Percentiles rank a stretch among this genome's conserved stretches.
phyloP scores from a whole-genome alignment of 2,329 filamentous ascomycete genomes.

The Pseudocercospora pini-densiflorae region DNA sequence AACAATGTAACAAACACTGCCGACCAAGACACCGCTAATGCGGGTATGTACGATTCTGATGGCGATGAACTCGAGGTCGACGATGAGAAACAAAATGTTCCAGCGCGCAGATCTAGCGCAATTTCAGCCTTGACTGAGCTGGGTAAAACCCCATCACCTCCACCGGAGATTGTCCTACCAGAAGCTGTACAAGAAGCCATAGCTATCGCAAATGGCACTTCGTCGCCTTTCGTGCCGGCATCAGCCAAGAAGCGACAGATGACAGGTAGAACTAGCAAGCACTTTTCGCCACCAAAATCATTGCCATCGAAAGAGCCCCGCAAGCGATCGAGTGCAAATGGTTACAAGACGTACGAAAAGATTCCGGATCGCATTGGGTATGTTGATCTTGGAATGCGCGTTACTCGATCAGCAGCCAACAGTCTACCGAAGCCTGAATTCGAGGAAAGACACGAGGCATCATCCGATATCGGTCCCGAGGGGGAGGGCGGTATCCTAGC shows the following conservation, averaged over 20 bases:
- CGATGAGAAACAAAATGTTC: neutral
- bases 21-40: neutral
- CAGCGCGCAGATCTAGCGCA: neutral
- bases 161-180: neutral
- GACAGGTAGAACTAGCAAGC: slow-evolving; percentile 40
- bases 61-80: slow-evolving; percentile 7
- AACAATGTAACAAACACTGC: neutral
- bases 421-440: neutral
- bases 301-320: neutral
- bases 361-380: slow-evolving; percentile 6
- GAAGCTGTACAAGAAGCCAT: slow-evolving; percentile 17
- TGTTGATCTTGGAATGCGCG: neutral
- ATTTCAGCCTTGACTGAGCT: neutral
- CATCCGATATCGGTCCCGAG: neutral
- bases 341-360: neutral
- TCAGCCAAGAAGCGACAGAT: slow-evolving; percentile 35
- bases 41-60: neutral
- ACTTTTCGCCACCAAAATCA: slow-evolving; percentile 32
- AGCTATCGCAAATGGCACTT: slow-evolving; percentile 6
- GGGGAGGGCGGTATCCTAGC: neutral
- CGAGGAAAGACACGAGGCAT: neutral
- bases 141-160: neutral
- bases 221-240: neutral
- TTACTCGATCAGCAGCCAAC: neutral
- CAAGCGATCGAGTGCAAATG: neutral